A percentile compares a stretch with the other conserved stretches of the same genome.
Conservation (phyloP, 2,329 filamentous ascomycete genomes). For the Fusarium buxicola region DNA sequence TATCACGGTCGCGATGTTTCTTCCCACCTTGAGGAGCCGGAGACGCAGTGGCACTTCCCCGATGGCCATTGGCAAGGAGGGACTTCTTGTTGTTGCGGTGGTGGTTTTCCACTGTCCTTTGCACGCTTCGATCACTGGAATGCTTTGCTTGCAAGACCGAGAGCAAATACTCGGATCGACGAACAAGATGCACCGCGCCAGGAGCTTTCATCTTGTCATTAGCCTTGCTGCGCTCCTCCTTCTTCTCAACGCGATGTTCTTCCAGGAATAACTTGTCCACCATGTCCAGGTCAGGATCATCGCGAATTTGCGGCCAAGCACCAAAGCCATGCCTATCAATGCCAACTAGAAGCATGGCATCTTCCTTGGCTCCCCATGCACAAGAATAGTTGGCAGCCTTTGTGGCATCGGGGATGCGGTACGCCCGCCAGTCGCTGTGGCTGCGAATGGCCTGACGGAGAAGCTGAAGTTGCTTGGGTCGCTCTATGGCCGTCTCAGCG, state of each 20-base stretch:
- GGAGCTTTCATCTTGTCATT: constrained; percentile 89
- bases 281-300: constrained; percentile 88
- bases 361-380: constrained; percentile 91
- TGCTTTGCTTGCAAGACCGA: constrained; percentile 93
- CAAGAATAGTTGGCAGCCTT: constrained; percentile 94
- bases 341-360: constrained; percentile 96
- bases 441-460: constrained; percentile 79
- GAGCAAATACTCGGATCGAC: constrained; percentile 92
- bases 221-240: constrained; percentile 86
- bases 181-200: constrained; percentile 96
- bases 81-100: constrained; percentile 93
- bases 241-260: constrained; percentile 98
- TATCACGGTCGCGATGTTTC: constrained; percentile 62
- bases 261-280: constrained; percentile 94
- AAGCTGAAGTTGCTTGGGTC: constrained; percentile 88
- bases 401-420: constrained; percentile 89
- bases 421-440: constrained; percentile 77
- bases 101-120: constrained; percentile 88
- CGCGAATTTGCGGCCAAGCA: constrained; percentile 93
- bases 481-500: constrained; percentile 92
- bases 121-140: constrained; percentile 78
- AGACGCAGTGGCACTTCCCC: constrained; percentile 75
- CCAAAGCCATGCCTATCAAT: constrained; percentile 95
- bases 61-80: constrained; percentile 67
- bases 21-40: constrained; percentile 67